phyloP scores from a whole-genome alignment of 2,329 filamentous ascomycete species.

The Myrmaecium sp. region DNA sequence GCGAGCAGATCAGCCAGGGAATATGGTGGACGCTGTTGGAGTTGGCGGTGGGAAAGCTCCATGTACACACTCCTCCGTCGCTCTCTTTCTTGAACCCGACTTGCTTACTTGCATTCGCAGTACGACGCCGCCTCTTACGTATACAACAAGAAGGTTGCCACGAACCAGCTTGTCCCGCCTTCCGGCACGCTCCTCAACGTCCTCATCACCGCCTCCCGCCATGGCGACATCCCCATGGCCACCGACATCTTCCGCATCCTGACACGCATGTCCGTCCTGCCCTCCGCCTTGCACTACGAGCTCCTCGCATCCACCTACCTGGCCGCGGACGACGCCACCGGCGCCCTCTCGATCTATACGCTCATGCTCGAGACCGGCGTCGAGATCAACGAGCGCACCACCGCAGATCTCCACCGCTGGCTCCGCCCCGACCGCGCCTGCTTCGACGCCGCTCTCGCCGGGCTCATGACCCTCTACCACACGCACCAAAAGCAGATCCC shows the following conservation, averaged over 20 bases:
- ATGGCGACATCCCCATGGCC: slow-evolving; percentile 51
- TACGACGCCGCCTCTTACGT: slow-evolving; percentile 48
- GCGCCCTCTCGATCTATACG: slow-evolving; percentile 52
- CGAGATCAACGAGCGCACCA: too few species aligned
- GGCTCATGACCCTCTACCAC: too few species aligned
- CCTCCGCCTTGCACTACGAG: slow-evolving; percentile 61
- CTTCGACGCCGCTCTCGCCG: too few species aligned
- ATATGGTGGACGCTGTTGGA: slow-evolving; percentile 64
- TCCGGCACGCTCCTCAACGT: slow-evolving; percentile 51
- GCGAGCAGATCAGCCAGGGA: slow-evolving; percentile 29
- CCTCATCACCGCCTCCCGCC: slow-evolving; percentile 52
- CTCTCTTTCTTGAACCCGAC: too few species aligned
- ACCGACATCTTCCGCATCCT: slow-evolving; percentile 54
- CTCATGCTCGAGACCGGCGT: slow-evolving; percentile 55
- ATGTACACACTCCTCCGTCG: slow-evolving; percentile 24
- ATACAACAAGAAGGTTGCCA: slow-evolving; percentile 52
- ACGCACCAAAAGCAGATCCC: too few species aligned
- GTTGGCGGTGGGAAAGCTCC: slow-evolving; percentile 45
- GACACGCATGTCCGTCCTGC: slow-evolving; percentile 37
- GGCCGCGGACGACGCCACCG: slow-evolving; percentile 39
- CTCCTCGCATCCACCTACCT: slow-evolving; percentile 57
- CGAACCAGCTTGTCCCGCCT: slow-evolving; percentile 42
- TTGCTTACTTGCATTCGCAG: slow-evolving; percentile 24
- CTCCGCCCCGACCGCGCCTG: too few species aligned
- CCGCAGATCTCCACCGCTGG: too few species aligned